Evolutionary conservation across 2,329 filamentous ascomycete genomes (phyloP), one percentile per base, ranked within the genome.

Genomic region (Arthrobotrys iridis): DNA sequence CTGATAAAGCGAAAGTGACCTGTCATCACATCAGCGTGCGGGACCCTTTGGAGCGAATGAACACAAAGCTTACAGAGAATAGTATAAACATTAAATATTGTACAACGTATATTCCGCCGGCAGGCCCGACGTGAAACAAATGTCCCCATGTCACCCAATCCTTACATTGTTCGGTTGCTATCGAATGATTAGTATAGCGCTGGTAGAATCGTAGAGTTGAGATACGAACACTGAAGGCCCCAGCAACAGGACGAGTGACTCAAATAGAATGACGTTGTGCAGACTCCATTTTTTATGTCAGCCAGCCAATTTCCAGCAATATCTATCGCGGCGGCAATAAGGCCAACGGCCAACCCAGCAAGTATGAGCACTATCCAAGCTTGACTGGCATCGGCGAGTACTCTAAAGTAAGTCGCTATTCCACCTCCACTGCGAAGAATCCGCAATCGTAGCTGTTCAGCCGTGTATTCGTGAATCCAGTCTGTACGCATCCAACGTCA

Each of bases 401-500:
- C 89, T 76, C 87, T 89, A 63, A 91, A 79, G 79, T 93, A 88
- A 10, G 93, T 93, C 18, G 93, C 74, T 3, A 97, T 78, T 0
- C 93, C 92, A 18, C 87, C 86, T 5, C 89, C 87, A 79, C 87
- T 88, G 65, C 89, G 87, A 18, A 99, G 85, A 28, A 91, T 87
- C n/a, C 93, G 88, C 79, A 96, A 84, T 22, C 95, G 88, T 82
- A 96, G 93, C 18, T 95, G 88, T 83, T 99, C 95, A 82, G 97
- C 97, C 60, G 92, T 95, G 81, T 98, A 97, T 82, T 99, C 95
- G 80, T 97, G 98, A 81, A 98, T 98, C 95, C 95, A 99, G 84
- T 99, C 95, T 76, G 45, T 33, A 40, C 33, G 48, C 35, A 40
- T 50, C 40, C 37, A 63, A 50, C 18, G 52, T 74, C 46, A 68